Base-by-base conservation (phyloP, 768 basidiomycete genomes). In the Amanita polypyramis region DNA sequence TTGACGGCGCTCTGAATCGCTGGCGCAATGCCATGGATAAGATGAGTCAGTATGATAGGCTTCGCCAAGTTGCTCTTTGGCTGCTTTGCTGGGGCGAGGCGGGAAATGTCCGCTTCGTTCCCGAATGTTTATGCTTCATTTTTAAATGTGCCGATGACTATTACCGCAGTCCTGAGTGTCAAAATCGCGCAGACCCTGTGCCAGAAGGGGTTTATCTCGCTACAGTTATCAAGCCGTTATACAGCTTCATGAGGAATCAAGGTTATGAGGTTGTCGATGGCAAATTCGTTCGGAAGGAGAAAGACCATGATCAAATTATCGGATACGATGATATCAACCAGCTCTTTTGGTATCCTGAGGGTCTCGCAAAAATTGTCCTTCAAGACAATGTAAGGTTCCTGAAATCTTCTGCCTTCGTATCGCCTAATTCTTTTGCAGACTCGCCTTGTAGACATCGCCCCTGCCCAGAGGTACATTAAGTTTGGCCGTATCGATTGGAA, bases 251-350 rank as follows among this genome's bases (percentile, higher is more conserved):
- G 71, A 77, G 96, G 20, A 94, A 99, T 64, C 94, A 99, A 63
- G 93, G 91, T 0, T 99, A 98, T 65, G 94, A 99, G 62, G 86
- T 90, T 47, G 72, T 85, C 11, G 95, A 97, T 53, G 94, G 91
- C 39, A 94, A 94, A 64, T 97, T 95, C 63, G 85, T 98, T 21
- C 72, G 91, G 50, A 80, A 82, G 60, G 96, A 98, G 73, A 88
- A 76, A 65, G 96, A 98, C 58, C 96, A 98, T 65, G 79, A 92
- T 52, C 73, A 91, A 56, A 89, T 97, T 62, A 93, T 98, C 56
- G 96, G 96, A n/a, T 99, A 99, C 62, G 96, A 99, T 63, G 96
- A 99, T 62, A 90, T 99, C 69, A 99, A 99, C 63, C 96, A 99
- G 60, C 71, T 98, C 19, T 99, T 99, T 69, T 99, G 96, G 96